Evolutionary conservation across 163 green algal genomes (phyloP), one percentile per base, ranked within the genome.

Genomic region (Chloromonas sp.): DNA sequence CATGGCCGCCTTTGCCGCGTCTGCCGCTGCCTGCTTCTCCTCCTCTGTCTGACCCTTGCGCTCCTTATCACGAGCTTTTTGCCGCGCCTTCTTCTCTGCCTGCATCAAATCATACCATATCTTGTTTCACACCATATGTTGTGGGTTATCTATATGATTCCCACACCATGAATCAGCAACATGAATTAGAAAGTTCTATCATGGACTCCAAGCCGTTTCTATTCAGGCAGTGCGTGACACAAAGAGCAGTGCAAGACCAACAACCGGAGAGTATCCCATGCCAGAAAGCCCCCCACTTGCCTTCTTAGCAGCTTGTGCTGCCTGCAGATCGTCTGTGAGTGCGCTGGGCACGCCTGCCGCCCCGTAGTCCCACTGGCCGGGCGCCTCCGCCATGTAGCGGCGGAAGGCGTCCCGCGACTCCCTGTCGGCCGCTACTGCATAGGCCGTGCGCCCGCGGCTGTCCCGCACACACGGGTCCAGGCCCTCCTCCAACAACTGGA

Each of bases 321-420:
- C 87, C 84, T 96, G 91, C 85, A 95, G 87, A 76, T 97, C 93
- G 0, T 93, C 85, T 2, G 93, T 96, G 60, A 97, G 89, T 0
- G 93, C 80, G 74, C 89, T 94, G 11, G 94, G 94, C 5, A 97
- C 85, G 5, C 81, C 92, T 1, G 90, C 86, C 0, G 84, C 81
- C 1, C 57, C 60, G 66, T 89, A 96, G 88, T 97, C 92, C 93
- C 93, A 97, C 79, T 61, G 81, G 14, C 88, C 88, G 2, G 85
- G 86, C 2, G 90, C 71, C 0, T 58, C 81, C 2, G 90, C 93
- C 91, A 95, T 95, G 84, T 86, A 92, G 71, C 93, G 89, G 14
- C 94, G 85, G 86, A 96, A 96, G 0, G 88, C 91, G 85, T 97
- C 93, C 2, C 90, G 86, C n/a, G 89, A 87, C 62, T 88, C 82